Evolutionary conservation across 1,284 basidiomycete genomes (phyloP), one percentile per base, ranked within the genome.

Genomic region (Austropuccinia psidii): DNA sequence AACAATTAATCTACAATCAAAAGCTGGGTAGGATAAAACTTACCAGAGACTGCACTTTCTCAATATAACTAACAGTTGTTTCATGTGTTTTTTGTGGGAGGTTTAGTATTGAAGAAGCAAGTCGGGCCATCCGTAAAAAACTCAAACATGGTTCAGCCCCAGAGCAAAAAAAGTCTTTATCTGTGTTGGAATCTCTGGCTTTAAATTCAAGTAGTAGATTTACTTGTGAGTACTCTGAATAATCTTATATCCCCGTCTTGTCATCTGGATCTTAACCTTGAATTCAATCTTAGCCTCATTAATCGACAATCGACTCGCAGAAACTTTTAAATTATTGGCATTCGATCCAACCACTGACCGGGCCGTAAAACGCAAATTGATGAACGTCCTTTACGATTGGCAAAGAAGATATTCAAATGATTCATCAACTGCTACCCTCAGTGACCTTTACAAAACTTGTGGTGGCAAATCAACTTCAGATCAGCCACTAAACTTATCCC

Each of bases 111-210:
- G 65, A 67, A 54, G 65, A 67, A 55, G 65, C 65, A 31, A 67
- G 65, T 55, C 65, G 65, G 35, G 65, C 65, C 24, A 54, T 67
- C 31, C 65, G 65, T 17, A 67, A 67, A 41, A 33, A 67, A 27
- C 65, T 67, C 27, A 67, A 67, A 55, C 65, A 67, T 67, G 65
- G 65, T 19, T 8, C 35, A 33, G 29, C 47, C 9, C 2, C 65
- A 27, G 31, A 55, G 39, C 65, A 55, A 17, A 37, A 33, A n/a
- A 67, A 67, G 19, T 47, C 65, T 19, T 21, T 67, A 15, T 54
- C 41, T 11, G 37, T 67, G 37, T 43, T 67, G 15, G 65, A 52
- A 8, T 27, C 65, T 41, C 50, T 67, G 21, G 65, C 55, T n/a
- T 49, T 55, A 21, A 67, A 67, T 52, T 47, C 49, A 67, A 41